These are phyloP conservation scores for Pseudocercospora vitis DNA, from an alignment of 2,329 filamentous ascomycete genomes.

Conservation along the genomic window DNA sequence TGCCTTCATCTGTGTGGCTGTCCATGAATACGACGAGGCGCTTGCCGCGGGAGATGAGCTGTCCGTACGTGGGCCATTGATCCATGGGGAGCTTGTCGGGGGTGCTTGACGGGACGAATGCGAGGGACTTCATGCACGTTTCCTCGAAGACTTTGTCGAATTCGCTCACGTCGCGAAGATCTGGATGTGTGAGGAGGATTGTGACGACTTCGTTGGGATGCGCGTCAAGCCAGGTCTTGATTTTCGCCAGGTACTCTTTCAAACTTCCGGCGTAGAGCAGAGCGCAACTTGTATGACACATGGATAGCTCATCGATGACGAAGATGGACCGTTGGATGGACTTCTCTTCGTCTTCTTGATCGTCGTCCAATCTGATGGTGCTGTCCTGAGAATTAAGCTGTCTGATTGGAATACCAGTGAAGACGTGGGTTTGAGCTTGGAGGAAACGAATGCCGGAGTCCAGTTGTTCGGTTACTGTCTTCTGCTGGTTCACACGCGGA, in stretches of 20 bases:
- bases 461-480: slow-evolving; percentile 59
- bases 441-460: slow-evolving; percentile 63
- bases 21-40: slow-evolving; percentile 78
- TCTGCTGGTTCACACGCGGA: slow-evolving; percentile 49
- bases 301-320: slow-evolving; percentile 52
- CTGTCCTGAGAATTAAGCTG: too few relatives aligned
- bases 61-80: slow-evolving; percentile 78
- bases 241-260: slow-evolving; percentile 52
- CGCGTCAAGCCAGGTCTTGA: slow-evolving; percentile 60
- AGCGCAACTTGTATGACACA: slow-evolving; percentile 65
- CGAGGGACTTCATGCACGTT: slow-evolving; percentile 49
- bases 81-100: slow-evolving; percentile 41
- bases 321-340: slow-evolving; percentile 61
- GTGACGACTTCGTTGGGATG: slow-evolving; percentile 84
- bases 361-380: too few relatives aligned
- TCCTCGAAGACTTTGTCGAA: slow-evolving; percentile 49
- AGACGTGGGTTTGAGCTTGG: slow-evolving; percentile 61
- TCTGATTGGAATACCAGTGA: not conserved
- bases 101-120: slow-evolving; percentile 39
- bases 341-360: not conserved
- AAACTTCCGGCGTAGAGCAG: slow-evolving; percentile 55
- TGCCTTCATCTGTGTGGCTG: slow-evolving; percentile 73
- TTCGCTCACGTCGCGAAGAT: slow-evolving; percentile 51
- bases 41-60: slow-evolving; percentile 65
- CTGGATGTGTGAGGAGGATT: slow-evolving; percentile 70